Evolutionary conservation across 805 yeast species (phyloP).

Genomic region (Yarrowia divulgata): DNA sequence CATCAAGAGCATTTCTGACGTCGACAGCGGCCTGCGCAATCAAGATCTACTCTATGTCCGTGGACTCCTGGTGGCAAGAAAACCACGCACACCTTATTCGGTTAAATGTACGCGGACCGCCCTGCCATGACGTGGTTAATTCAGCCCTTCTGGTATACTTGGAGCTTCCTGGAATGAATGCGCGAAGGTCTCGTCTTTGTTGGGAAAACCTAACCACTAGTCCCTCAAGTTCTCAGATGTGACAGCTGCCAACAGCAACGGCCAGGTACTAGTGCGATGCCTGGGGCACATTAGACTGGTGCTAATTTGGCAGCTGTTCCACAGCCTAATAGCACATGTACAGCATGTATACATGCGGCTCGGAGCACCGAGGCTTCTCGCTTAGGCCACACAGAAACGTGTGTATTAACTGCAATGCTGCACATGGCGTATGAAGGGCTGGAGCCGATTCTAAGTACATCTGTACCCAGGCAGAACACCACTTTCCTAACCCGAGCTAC

Average conservation of each 20-base stretch:
- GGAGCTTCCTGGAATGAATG: neutral
- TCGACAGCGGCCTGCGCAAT: neutral
- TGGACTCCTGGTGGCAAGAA: neutral
- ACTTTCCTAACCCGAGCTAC: too few relatives aligned
- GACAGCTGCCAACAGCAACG: constrained; percentile 8
- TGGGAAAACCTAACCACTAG: constrained; percentile 7
- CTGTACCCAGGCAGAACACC: too few relatives aligned
- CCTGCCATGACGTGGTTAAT: neutral
- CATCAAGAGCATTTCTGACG: neutral
- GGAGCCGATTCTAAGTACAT: too few relatives aligned
- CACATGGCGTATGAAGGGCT: too few relatives aligned
- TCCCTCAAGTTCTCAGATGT: neutral
- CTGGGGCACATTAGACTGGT: constrained; percentile 15
- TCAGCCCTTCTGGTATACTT: neutral
- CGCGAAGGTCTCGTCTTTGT: neutral
- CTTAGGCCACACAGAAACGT: neutral
- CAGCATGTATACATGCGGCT: constrained; percentile 4
- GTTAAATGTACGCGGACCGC: neutral
- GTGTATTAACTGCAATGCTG: neutral
- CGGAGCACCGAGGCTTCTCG: neutral
- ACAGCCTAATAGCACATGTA: too few relatives aligned
- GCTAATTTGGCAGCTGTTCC: neutral
- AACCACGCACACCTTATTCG: neutral
- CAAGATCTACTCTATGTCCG: neutral
- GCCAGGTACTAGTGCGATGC: constrained; percentile 28